Evolutionary conservation across 2,329 filamentous ascomycete species (phyloP).

Genomic region (Aspergillus aculeatinus): DNA sequence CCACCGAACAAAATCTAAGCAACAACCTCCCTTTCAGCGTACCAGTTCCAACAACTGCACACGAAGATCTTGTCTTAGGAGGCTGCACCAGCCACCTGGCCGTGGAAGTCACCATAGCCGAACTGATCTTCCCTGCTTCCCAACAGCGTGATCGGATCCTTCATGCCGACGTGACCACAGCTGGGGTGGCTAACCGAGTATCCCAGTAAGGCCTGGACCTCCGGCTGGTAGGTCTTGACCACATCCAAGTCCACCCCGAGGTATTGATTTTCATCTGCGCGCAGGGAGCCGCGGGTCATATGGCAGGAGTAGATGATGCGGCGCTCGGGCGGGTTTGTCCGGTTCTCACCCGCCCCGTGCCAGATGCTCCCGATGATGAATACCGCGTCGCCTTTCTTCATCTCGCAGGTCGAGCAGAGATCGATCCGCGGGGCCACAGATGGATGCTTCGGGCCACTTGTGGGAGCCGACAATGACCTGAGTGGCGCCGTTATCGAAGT

Average conservation of each 20-base stretch:
- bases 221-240: not conserved
- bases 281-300: not conserved
- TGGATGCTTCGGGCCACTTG: not conserved
- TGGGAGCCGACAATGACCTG: conserved; percentile 5
- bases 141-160: conserved; percentile 1
- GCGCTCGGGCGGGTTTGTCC: not conserved
- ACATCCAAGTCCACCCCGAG: not conserved
- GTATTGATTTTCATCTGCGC: not conserved
- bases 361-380: conserved; percentile 2
- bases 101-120: not conserved
- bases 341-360: conserved; percentile 1
- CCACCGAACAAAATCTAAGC: too few species aligned
- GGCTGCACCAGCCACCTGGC: not conserved
- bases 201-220: not conserved
- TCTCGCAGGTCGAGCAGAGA: conserved; percentile 1
- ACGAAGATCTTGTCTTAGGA: too few species aligned
- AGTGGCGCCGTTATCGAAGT: conserved; percentile 2
- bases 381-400: not conserved
- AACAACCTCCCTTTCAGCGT: too few species aligned
- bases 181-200: conserved; percentile 1
- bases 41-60: too few species aligned
- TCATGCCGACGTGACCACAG: not conserved
- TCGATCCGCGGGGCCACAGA: not conserved
- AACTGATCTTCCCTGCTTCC: not conserved
- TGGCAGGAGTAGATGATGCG: not conserved